These are phyloP conservation scores for Phytophthora ramorum DNA, from an alignment of 352 stramenopile genomes.

Conservation along the genomic window DNA sequence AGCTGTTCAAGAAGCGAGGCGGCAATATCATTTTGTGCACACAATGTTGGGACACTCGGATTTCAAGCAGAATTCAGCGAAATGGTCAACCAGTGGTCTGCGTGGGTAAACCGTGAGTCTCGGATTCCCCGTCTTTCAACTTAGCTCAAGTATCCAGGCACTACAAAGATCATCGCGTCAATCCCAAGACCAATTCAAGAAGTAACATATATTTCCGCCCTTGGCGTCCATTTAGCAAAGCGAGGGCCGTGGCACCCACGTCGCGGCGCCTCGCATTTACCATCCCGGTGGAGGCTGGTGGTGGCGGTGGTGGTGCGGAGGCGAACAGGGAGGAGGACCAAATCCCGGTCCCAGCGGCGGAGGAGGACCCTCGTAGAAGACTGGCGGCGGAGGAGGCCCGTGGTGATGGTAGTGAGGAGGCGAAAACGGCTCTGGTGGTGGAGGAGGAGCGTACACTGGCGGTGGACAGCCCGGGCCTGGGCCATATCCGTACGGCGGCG, in stretches of 20 bases:
- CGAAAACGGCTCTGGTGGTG: constrained; percentile 7
- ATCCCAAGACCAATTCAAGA: not conserved
- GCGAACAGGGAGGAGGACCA: constrained; percentile 12
- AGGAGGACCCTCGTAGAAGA: constrained; percentile 12
- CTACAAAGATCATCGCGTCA: too few relatives aligned
- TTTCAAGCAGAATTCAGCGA: too few relatives aligned
- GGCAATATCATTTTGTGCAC: too few relatives aligned
- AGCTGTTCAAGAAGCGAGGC: too few relatives aligned
- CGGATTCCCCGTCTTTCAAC: too few relatives aligned
- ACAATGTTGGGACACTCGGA: too few relatives aligned
- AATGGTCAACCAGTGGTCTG: not conserved
- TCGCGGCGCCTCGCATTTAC: constrained; percentile 2
- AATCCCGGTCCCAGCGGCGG: constrained; percentile 6
- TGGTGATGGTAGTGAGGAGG: constrained; percentile 19
- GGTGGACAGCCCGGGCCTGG: constrained; percentile 6
- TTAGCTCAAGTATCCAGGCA: too few relatives aligned
- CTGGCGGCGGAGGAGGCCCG: constrained; percentile 13
- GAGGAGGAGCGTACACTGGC: constrained; percentile 15
- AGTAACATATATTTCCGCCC: not conserved
- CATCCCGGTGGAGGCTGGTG: constrained; percentile 19
- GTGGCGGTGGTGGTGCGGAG: constrained; percentile 12
- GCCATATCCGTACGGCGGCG: constrained; percentile 19
- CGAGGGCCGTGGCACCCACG: not conserved
- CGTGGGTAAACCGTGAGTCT: too few relatives aligned
- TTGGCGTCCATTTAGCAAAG: not conserved